A percentile compares a stretch with the other conserved stretches of the same genome.
Conservation (phyloP, 768 basidiomycete species). For the Agaricus blazei region DNA sequence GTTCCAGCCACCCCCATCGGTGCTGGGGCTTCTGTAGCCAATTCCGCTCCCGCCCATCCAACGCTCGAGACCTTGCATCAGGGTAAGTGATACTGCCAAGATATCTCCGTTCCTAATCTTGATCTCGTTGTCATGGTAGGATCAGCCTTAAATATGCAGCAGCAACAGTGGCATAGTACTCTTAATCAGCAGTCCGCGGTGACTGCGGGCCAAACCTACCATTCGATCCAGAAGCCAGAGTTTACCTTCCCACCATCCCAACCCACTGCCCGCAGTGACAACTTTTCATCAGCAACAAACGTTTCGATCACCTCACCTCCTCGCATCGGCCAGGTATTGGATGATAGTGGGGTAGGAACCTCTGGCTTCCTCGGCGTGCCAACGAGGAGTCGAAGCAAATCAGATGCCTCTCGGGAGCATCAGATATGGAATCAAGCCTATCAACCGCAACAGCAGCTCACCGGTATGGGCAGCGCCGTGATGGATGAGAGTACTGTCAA, state of each 20-base stretch:
- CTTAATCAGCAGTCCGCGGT: conserved; percentile 6
- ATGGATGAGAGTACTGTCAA: conserved; percentile 25
- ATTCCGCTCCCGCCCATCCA: conserved; percentile 45
- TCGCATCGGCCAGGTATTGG: conserved; percentile 2
- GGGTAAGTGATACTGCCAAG: conserved; percentile 34
- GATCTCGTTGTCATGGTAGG: conserved; percentile 8
- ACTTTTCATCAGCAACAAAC: background rate
- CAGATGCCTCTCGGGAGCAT: conserved; percentile 53
- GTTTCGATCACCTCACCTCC: conserved; percentile 4
- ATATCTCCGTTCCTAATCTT: conserved; percentile 1
- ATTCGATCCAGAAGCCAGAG: conserved; percentile 2
- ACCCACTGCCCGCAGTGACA: background rate
- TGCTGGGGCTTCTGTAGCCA: conserved; percentile 45
- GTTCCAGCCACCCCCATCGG: conserved; percentile 81
- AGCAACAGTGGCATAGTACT: conserved; percentile 4
- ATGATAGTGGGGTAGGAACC: conserved; percentile 4
- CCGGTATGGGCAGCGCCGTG: conserved; percentile 9
- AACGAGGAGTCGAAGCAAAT: conserved; percentile 49
- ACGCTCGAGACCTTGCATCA: conserved; percentile 46
- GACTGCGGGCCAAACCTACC: background rate
- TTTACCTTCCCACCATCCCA: conserved; percentile 11
- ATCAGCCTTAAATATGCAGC: conserved; percentile 8
- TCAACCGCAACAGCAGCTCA: conserved; percentile 22
- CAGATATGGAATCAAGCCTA: conserved; percentile 43
- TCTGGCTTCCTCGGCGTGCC: conserved; percentile 16